phyloP scores from a whole-genome alignment of 2,329 filamentous ascomycete species.

The Kalmusia sp. region DNA sequence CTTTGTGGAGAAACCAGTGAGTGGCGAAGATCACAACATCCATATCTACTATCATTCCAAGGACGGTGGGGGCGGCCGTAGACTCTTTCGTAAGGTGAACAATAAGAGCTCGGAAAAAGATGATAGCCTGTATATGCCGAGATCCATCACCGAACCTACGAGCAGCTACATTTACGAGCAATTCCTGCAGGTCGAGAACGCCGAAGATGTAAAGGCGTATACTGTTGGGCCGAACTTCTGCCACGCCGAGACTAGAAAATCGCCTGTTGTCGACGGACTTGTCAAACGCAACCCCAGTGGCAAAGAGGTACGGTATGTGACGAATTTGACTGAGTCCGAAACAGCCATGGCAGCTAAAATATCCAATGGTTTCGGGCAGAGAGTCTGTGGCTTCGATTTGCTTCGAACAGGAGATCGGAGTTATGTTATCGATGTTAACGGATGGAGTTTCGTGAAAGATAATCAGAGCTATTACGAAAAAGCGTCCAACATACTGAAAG shows the following conservation, averaged over 20 bases:
- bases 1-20: conserved; percentile 98
- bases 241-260: conserved; percentile 96
- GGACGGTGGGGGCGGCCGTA: conserved; percentile 85
- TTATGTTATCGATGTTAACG: conserved; percentile 98
- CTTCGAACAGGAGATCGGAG: conserved; percentile 87
- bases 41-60: conserved; percentile 95
- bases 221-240: conserved; percentile 93
- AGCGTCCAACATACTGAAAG: conserved; percentile 82
- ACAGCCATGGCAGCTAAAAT: conserved; percentile 88
- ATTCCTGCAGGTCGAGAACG: conserved; percentile 95
- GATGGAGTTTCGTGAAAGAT: conserved; percentile 99
- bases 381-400: conserved; percentile 95
- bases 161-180: conserved; percentile 97
- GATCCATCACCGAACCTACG: conserved; percentile 79
- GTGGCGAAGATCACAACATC: conserved; percentile 98
- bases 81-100: conserved; percentile 94
- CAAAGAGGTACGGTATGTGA: conserved; percentile 96
- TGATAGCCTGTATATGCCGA: conserved; percentile 74
- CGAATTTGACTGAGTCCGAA: conserved; percentile 80
- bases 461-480: conserved; percentile 98
- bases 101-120: conserved; percentile 99
- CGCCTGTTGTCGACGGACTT: conserved; percentile 93
- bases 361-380: conserved; percentile 88
- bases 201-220: conserved; percentile 98
- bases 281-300: conserved; percentile 96